These are phyloP conservation scores for Daldinia sp. DNA, from an alignment of 2,329 filamentous ascomycete genomes.

Conservation along the genomic window DNA sequence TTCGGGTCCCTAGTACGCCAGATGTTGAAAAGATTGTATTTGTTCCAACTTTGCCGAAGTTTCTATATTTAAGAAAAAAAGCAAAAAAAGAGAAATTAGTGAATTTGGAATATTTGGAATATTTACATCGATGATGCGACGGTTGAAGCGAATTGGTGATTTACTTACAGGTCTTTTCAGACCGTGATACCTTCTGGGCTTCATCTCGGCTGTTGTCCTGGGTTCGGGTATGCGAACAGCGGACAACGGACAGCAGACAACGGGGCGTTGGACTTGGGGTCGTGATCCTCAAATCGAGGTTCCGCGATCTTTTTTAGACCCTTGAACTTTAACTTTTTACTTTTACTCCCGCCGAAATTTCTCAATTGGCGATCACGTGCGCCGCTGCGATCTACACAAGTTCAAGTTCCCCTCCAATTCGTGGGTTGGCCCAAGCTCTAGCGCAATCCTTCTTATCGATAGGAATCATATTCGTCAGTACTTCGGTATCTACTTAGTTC, in stretches of 20 bases:
- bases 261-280: constrained; percentile 5
- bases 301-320: constrained; percentile 5
- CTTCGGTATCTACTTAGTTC: too few relatives aligned
- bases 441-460: neutral
- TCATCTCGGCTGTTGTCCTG: constrained; percentile 52
- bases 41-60: constrained; percentile 96
- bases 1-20: constrained; percentile 59
- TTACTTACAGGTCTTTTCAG: constrained; percentile 70
- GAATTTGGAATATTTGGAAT: neutral
- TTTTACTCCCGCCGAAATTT: constrained; percentile 34
- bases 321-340: constrained; percentile 26
- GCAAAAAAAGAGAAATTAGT: constrained; percentile 14
- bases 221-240: constrained; percentile 24
- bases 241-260: too few relatives aligned
- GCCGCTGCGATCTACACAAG: neutral
- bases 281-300: constrained; percentile 9
- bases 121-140: too few relatives aligned
- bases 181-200: constrained; percentile 71
- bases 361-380: constrained; percentile 34
- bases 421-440: neutral
- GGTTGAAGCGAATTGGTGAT: constrained; percentile 14
- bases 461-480: too few relatives aligned
- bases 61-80: constrained; percentile 64
- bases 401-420: neutral
- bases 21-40: constrained; percentile 95